Percentiles rank a stretch among this genome's conserved stretches.
These are phyloP conservation scores for Glutinoglossum americanum DNA, from an alignment of 495 filamentous ascomycete genomes.

Conservation along the genomic window DNA sequence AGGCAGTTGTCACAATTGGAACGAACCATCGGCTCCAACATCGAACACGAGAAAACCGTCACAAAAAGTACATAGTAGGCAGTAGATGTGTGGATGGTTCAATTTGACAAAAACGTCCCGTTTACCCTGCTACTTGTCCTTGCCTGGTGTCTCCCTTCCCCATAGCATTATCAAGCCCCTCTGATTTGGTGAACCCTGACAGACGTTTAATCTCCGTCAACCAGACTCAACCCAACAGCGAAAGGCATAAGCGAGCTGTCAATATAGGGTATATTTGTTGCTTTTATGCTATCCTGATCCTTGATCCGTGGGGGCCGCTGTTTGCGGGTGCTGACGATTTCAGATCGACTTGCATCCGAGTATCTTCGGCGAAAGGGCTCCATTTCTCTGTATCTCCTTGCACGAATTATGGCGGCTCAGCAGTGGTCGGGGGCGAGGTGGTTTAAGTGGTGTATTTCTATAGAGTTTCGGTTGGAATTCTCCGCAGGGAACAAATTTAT, in stretches of 20 bases:
- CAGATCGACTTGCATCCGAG: background rate
- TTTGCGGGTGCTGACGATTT: background rate
- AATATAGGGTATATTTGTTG: background rate
- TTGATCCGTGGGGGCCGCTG: background rate
- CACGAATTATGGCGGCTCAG: no score
- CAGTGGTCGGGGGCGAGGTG: no score
- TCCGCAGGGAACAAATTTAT: background rate
- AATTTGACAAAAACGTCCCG: background rate
- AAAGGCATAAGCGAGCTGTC: background rate
- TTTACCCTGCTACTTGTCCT: background rate
- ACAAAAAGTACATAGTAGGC: background rate
- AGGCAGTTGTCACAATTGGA: background rate
- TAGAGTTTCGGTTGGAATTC: background rate
- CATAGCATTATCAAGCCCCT: background rate
- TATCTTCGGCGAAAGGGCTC: background rate
- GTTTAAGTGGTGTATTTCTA: no score
- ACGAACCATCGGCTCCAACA: background rate
- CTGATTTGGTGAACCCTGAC: background rate
- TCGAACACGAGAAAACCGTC: background rate
- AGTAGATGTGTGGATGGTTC: no score
- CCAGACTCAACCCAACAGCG: background rate
- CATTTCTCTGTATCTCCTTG: no score
- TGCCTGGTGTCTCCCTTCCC: background rate
- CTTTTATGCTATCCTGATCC: background rate
- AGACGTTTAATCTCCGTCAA: background rate